A percentile compares a stretch with the other conserved stretches of the same genome.
Evolutionary conservation across 768 basidiomycete species (phyloP).

Genomic region (Neoboletus magnificus): DNA sequence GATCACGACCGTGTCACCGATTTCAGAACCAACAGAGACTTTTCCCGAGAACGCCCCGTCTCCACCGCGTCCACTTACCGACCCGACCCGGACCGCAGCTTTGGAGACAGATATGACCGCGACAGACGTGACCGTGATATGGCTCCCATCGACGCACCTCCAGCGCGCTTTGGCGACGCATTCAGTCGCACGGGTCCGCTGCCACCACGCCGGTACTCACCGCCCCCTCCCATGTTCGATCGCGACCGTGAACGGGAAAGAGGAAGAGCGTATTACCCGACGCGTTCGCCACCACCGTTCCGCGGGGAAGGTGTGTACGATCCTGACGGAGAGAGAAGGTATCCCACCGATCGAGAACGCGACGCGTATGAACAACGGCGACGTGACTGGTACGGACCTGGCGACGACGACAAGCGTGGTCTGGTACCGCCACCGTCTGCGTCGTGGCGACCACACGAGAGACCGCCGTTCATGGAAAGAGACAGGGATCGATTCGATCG

Average conservation of each 20-base stretch:
- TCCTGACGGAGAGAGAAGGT: constrained; percentile 35
- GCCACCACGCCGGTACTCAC: constrained; percentile 17
- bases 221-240: constrained; percentile 34
- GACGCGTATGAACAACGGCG: constrained; percentile 31
- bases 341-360: constrained; percentile 28
- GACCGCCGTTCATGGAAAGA: constrained; percentile 23
- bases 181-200: constrained; percentile 17
- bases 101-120: constrained; percentile 29
- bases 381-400: constrained; percentile 31
- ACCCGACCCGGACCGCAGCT: constrained; percentile 37
- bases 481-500: constrained; percentile 42
- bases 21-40: constrained; percentile 30
- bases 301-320: constrained; percentile 29
- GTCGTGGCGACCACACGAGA: constrained; percentile 35
- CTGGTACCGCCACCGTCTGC: constrained; percentile 4
- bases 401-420: constrained; percentile 41
- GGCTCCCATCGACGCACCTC: constrained; percentile 33
- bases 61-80: constrained; percentile 31
- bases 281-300: constrained; percentile 30
- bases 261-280: constrained; percentile 30
- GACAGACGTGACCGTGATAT: constrained; percentile 39
- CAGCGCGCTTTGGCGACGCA: constrained; percentile 36
- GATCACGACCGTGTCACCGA: constrained; percentile 24
- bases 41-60: constrained; percentile 35
- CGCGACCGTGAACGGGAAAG: constrained; percentile 29